These are phyloP conservation scores for Pseudogymnoascus sp. DNA, from an alignment of 2,329 filamentous ascomycete species.

Conservation along the genomic window DNA sequence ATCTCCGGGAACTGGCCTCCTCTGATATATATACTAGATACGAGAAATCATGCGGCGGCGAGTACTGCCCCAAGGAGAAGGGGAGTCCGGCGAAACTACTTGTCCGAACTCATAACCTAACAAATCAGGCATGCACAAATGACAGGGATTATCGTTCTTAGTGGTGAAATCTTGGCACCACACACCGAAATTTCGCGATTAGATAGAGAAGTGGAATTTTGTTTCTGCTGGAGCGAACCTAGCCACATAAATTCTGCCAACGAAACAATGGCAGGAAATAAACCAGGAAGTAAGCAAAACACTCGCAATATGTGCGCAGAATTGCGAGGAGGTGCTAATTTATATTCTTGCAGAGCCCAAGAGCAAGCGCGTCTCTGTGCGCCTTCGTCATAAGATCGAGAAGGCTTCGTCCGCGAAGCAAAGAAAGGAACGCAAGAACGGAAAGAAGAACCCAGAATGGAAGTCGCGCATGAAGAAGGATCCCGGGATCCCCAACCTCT, in stretches of 20 bases:
- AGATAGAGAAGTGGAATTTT: constrained; percentile 10
- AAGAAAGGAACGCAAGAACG: constrained; percentile 77
- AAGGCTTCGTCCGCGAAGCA: constrained; percentile 88
- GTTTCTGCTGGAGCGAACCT: not conserved
- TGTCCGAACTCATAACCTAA: not conserved
- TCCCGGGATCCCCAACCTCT: constrained; percentile 92
- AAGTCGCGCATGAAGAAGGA: constrained; percentile 93
- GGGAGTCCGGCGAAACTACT: not conserved
- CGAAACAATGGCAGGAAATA: constrained; percentile 28
- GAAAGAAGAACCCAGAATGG: constrained; percentile 98
- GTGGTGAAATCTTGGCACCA: constrained; percentile 8
- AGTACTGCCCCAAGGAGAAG: not conserved
- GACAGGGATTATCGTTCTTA: not conserved
- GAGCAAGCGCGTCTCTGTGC: constrained; percentile 85
- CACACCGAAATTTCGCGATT: constrained; percentile 10
- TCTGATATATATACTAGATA: not conserved
- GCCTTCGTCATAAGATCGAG: constrained; percentile 90
- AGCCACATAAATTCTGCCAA: constrained; percentile 10
- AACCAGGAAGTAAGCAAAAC: constrained; percentile 27
- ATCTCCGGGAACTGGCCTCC: not conserved
- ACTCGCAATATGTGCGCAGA: not conserved
- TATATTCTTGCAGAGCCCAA: constrained; percentile 60
- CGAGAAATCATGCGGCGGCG: not conserved
- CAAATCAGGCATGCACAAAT: not conserved
- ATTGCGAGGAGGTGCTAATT: not conserved